Percentiles rank a stretch among this genome's conserved stretches.
phyloP scores from a whole-genome alignment of 495 filamentous ascomycete genomes.

The Neurospora sp. region DNA sequence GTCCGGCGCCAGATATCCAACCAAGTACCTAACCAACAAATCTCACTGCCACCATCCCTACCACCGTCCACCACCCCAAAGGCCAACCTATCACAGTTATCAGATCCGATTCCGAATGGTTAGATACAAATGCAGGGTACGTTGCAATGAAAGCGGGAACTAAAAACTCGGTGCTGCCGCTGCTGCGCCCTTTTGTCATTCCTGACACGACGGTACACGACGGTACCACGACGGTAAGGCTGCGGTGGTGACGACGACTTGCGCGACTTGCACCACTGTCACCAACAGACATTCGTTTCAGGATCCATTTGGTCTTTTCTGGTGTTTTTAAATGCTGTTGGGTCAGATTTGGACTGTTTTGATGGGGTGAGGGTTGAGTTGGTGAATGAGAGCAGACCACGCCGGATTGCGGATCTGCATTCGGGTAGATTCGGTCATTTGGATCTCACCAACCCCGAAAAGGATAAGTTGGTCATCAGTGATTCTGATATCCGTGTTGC shows the following conservation, averaged over 20 bases:
- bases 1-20: background rate
- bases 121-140: background rate
- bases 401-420: too few relatives aligned
- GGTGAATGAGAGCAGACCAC: too few relatives aligned
- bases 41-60: background rate
- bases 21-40: background rate
- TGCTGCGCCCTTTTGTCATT: background rate
- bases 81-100: background rate
- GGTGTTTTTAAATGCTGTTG: background rate
- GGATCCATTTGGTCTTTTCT: too few relatives aligned
- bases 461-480: too few relatives aligned
- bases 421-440: too few relatives aligned
- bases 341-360: background rate
- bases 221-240: background rate
- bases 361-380: background rate
- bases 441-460: too few relatives aligned
- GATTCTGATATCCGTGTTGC: too few relatives aligned
- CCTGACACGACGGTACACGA: background rate
- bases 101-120: background rate
- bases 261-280: background rate
- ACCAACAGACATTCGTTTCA: background rate
- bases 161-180: background rate
- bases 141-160: background rate
- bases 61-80: background rate
- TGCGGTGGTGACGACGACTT: background rate